Percentiles rank a stretch among this genome's conserved stretches.
Evolutionary conservation across 2,329 filamentous ascomycete species (phyloP).

Genomic region (Tetracladium maxilliforme): DNA sequence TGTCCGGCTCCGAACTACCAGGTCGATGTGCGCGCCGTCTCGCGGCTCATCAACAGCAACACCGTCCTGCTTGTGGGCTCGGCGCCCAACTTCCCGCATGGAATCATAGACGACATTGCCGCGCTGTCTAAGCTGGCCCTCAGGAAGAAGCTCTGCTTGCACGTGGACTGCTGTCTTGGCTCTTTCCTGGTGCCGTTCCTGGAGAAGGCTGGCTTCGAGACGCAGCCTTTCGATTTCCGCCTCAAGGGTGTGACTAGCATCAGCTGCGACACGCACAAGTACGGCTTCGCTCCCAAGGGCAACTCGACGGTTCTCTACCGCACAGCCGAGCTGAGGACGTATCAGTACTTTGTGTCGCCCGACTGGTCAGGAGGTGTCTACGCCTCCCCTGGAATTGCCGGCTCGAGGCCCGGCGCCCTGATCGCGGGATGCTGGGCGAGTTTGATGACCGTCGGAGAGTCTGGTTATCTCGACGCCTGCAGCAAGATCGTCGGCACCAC

Average conservation of each 20-base stretch:
- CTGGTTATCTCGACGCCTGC: slow-evolving; percentile 77
- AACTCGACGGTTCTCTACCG: slow-evolving; percentile 92
- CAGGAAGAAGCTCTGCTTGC: slow-evolving; percentile 68
- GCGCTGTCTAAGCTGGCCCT: slow-evolving; percentile 71
- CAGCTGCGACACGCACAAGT: slow-evolving; percentile 96
- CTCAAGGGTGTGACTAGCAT: slow-evolving; percentile 91
- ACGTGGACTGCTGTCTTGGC: slow-evolving; percentile 95
- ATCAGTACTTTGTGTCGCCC: slow-evolving; percentile 93
- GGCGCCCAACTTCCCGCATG: slow-evolving; percentile 94
- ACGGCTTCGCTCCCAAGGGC: slow-evolving; percentile 95
- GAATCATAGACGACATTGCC: slow-evolving; percentile 91
- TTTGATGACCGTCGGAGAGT: slow-evolving; percentile 76
- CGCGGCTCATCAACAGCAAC: slow-evolving; percentile 83
- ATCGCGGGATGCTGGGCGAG: slow-evolving; percentile 95
- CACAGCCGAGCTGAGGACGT: slow-evolving; percentile 58
- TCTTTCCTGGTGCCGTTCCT: slow-evolving; percentile 92
- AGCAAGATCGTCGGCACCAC: slow-evolving; percentile 76
- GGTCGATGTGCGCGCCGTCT: slow-evolving; percentile 64
- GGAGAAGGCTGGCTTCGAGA: slow-evolving; percentile 82
- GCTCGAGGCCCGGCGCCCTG: slow-evolving; percentile 79
- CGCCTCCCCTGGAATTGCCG: slow-evolving; percentile 81
- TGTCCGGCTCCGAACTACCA: slow-evolving; percentile 79
- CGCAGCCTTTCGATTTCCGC: slow-evolving; percentile 82
- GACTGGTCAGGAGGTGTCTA: slow-evolving; percentile 96
- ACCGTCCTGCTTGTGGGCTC: slow-evolving; percentile 88